phyloP scores from a whole-genome alignment of 148 eudicot genomes.

The Persicaria tinctoria region DNA sequence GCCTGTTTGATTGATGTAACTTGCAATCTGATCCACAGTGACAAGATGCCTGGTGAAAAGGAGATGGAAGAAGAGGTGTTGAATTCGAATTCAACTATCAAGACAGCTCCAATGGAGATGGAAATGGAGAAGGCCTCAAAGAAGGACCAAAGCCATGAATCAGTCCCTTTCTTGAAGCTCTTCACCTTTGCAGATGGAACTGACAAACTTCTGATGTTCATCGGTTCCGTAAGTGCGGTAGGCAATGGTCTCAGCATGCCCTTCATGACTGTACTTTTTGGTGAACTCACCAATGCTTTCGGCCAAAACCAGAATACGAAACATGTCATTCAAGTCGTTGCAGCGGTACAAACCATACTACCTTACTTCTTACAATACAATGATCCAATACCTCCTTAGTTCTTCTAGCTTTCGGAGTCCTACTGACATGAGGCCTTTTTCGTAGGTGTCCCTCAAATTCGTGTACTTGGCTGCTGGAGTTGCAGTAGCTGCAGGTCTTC shows the following conservation, averaged over 20 bases:
- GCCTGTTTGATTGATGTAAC: no score
- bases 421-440: neutral
- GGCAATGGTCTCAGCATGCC: constrained; percentile 23
- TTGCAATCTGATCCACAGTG: neutral
- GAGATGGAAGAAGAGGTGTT: neutral
- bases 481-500: constrained; percentile 32
- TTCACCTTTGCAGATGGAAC: constrained; percentile 17
- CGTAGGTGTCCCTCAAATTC: constrained; percentile 26
- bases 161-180: constrained; percentile 20
- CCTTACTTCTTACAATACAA: neutral
- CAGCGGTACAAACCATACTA: constrained; percentile 3
- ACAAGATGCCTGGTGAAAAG: neutral
- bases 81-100: neutral
- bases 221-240: constrained; percentile 17
- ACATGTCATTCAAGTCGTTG: constrained; percentile 6
- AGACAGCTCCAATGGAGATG: constrained; percentile 4
- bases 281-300: constrained; percentile 19
- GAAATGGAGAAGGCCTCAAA: neutral
- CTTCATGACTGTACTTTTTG: constrained; percentile 21
- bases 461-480: constrained; percentile 37
- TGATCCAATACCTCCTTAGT: neutral
- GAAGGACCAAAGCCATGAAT: constrained; percentile 2
- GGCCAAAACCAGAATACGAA: constrained; percentile 16
- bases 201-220: constrained; percentile 19
- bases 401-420: neutral